Evolutionary conservation across 257 asterid genomes (phyloP), one percentile per base, ranked within the genome.

Genomic region (Nicotiana benthamiana): DNA sequence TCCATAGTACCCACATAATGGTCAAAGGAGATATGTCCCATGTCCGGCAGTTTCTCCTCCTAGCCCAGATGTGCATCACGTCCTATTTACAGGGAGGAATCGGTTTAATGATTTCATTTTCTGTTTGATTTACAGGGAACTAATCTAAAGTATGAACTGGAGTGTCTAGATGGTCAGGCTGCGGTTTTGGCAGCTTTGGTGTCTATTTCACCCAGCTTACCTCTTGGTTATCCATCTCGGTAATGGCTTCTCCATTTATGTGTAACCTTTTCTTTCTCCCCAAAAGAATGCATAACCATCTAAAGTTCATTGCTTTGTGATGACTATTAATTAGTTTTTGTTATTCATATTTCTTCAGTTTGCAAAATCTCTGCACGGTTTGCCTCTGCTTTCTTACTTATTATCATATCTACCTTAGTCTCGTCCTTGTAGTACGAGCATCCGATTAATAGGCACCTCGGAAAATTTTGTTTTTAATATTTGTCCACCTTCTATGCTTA

Each of bases 221-320:
- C 97, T 63, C 97, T 96, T 82, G 99, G 99, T 85, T 96, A 96
- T 87, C 99, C 99, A 75, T 84, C 95, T 85, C 92, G 97, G 99
- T 96, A 84, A 80, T 84, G 83, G 79, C 54, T 65, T 8, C 80
- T 16, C 40, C 48, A 54, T 83, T 75, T 61, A 30, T 68, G n/a
- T 77, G 13, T 57, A 54, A 34, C 36, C 77, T 59, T 51, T 79
- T 40, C 76, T 1, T 15, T 13, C 56, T 11, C 76, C 32, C 56
- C 10, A 67, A 9, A 9, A 18, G 11, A n/a, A 4, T 4, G 32
- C 66, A 20, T 36, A 34, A 70, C 59, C 34, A 5, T 70, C 3
- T 43, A 70, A 8, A 70, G 32, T 70, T 16, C 59, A 24, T 24
- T 46, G 40, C 36, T 2, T 2, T 22, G 43, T 72, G 51, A 15